A percentile compares a stretch with the other conserved stretches of the same genome.
Conservation (phyloP, 495 filamentous ascomycete genomes). For the Podospora pseudocomata region DNA sequence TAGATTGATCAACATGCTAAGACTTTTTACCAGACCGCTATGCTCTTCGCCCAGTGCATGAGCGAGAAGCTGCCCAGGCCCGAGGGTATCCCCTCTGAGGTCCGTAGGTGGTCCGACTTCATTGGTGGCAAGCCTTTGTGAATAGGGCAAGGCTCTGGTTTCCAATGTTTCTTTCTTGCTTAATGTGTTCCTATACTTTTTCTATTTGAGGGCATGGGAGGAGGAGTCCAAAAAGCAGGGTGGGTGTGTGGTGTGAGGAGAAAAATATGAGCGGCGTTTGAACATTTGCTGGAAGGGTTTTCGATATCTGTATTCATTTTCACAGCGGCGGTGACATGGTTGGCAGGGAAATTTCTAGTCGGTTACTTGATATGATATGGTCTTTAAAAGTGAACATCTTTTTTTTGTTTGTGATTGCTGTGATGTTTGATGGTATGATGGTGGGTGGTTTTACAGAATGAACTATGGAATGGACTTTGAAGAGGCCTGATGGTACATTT, state of each 20-base stretch:
- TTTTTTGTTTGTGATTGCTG: not conserved
- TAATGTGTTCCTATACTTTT: constrained; percentile 5
- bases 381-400: not conserved
- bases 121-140: constrained; percentile 88
- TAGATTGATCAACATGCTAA: constrained; percentile 6
- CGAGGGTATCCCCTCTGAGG: constrained; percentile 81
- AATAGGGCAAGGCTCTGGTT: constrained; percentile 25
- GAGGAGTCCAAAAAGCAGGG: not conserved
- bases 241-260: not conserved
- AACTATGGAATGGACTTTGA: not conserved
- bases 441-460: not conserved
- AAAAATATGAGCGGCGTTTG: not conserved
- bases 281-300: not conserved
- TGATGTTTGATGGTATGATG: not conserved
- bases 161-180: not conserved
- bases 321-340: constrained; percentile 2
- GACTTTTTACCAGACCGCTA: constrained; percentile 65
- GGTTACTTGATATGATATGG: not conserved
- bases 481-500: too few species aligned
- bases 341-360: not conserved
- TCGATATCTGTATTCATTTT: not conserved
- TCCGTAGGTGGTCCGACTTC: constrained; percentile 91
- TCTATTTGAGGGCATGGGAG: not conserved
- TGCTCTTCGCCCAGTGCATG: constrained; percentile 95
- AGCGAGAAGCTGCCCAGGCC: constrained; percentile 83